phyloP scores from a whole-genome alignment of 2,329 filamentous ascomycete genomes.

The Fusarium sacchari region DNA sequence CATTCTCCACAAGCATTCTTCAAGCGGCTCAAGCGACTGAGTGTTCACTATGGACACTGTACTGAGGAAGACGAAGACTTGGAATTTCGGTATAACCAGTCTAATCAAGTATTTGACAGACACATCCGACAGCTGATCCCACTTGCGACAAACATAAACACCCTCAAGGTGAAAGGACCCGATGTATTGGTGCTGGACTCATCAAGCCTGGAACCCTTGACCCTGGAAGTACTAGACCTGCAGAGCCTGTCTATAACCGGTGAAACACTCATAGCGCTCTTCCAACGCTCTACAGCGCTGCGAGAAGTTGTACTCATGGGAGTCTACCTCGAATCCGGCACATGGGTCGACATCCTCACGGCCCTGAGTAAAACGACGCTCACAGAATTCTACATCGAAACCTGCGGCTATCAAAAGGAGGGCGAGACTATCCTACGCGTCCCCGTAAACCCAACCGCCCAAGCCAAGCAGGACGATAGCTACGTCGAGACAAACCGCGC shows the following conservation, averaged over 20 bases:
- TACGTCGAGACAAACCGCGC: background rate
- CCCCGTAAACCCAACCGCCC: rapidly evolving
- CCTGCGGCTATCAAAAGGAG: background rate
- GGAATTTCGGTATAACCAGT: background rate
- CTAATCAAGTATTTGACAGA: background rate
- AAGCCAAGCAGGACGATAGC: background rate
- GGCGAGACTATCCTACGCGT: background rate
- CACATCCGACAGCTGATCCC: background rate
- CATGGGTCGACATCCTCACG: background rate
- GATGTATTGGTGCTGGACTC: background rate
- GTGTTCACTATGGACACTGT: background rate
- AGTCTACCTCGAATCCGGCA: background rate
- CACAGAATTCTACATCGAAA: background rate
- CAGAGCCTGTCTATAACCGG: background rate
- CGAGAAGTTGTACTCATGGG: background rate
- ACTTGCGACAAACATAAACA: background rate
- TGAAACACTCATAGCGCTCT: background rate
- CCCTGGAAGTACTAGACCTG: background rate
- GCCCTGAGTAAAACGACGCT: background rate
- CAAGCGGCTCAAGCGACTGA: background rate
- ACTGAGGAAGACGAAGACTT: background rate
- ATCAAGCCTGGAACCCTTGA: background rate
- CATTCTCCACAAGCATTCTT: background rate
- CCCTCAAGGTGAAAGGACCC: background rate
- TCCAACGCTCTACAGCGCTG: background rate